phyloP scores from a whole-genome alignment of 2,329 filamentous ascomycete genomes.

The Graphium sp. region DNA sequence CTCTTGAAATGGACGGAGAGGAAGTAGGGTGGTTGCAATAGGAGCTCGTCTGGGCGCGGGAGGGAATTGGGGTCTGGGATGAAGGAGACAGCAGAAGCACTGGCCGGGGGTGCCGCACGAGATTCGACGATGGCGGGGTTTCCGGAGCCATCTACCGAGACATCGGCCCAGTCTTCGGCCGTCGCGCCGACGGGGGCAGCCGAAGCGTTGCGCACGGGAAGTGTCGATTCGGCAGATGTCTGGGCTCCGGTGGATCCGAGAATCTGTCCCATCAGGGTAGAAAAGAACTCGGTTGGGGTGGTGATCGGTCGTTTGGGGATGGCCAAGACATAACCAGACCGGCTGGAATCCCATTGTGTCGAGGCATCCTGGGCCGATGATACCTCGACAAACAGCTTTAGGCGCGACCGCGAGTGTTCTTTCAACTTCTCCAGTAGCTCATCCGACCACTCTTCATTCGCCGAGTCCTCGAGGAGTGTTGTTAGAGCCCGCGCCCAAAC shows the following conservation, averaged over 20 bases:
- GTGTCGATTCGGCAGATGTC: conserved; percentile 6
- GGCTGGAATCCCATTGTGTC: conserved; percentile 19
- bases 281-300: conserved; percentile 15
- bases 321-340: conserved; percentile 18
- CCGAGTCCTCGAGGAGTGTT: conserved; percentile 22
- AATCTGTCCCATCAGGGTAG: conserved; percentile 17
- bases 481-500: conserved; percentile 20
- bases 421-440: conserved; percentile 18
- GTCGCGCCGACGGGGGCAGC: conserved; percentile 2
- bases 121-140: conserved; percentile 15
- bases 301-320: conserved; percentile 16
- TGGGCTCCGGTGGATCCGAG: conserved; percentile 17
- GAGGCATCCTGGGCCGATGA: conserved; percentile 11
- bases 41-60: conserved; percentile 27
- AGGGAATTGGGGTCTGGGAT: conserved; percentile 23
- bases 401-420: conserved; percentile 6
- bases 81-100: conserved; percentile 11
- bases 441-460: conserved; percentile 23
- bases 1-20: conserved; percentile 18
- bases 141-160: conserved; percentile 12
- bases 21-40: conserved; percentile 28
- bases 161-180: conserved; percentile 26
- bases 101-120: not conserved
- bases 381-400: conserved; percentile 21
- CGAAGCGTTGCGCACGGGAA: not conserved